Conservation (phyloP, 2,329 filamentous ascomycete species). For the Cladobotryum mycophilum region DNA sequence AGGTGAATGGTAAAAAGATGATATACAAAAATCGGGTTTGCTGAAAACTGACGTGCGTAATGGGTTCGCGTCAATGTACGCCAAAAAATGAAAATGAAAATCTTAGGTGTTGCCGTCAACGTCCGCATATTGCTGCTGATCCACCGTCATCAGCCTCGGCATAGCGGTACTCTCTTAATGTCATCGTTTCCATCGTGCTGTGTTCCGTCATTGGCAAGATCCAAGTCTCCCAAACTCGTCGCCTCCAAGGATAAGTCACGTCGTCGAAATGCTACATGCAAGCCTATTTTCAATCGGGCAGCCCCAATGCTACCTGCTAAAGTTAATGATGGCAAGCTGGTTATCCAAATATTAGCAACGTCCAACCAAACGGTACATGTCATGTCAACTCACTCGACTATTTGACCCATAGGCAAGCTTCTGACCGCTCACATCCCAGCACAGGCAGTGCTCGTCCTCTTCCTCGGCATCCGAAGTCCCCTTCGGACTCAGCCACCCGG, state of each 20-base stretch:
- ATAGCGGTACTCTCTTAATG: no score
- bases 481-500: slow-evolving; percentile 54
- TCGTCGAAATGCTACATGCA: no score
- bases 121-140: background rate
- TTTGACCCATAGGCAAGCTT: slow-evolving; percentile 59
- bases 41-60: no score
- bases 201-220: background rate
- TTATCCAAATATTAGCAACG: background rate
- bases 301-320: slow-evolving; percentile 30
- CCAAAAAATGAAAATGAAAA: no score
- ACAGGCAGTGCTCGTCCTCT: slow-evolving; percentile 55
- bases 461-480: slow-evolving; percentile 48
- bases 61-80: background rate
- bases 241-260: no score
- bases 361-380: background rate
- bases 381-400: slow-evolving; percentile 46
- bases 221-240: no score
- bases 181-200: background rate
- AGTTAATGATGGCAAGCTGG: slow-evolving; percentile 47
- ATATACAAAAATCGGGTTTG: slow-evolving; percentile 6
- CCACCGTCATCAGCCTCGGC: no score
- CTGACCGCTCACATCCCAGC: slow-evolving; percentile 56
- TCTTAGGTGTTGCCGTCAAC: background rate
- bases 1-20: slow-evolving; percentile 5
- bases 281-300: no score